Percentiles rank a stretch among this genome's conserved stretches.
Conservation (phyloP, 345 rosid species). For the Laguncularia racemosa region DNA sequence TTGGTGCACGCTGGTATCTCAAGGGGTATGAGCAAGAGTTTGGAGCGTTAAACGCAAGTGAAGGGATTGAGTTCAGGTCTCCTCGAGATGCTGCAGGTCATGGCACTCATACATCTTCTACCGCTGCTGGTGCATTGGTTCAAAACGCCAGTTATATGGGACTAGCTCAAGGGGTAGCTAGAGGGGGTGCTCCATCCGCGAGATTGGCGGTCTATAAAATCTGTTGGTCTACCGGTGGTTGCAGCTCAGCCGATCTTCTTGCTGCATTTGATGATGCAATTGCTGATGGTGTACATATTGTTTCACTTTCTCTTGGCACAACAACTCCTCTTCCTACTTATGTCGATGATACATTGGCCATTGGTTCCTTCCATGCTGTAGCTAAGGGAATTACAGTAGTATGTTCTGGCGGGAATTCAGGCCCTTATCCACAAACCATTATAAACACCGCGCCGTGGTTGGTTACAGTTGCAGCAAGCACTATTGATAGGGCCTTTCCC, state of each 20-base stretch:
- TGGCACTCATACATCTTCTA: conserved; percentile 37
- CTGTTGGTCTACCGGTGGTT: conserved; percentile 34
- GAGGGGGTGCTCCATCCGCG: conserved; percentile 37
- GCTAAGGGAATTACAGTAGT: conserved; percentile 26
- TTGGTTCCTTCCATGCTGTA: conserved; percentile 33
- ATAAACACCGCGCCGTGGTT: conserved; percentile 30
- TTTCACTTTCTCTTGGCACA: conserved; percentile 34
- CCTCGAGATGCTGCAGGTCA: conserved; percentile 31
- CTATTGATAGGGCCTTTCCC: conserved; percentile 30
- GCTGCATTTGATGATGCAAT: conserved; percentile 43
- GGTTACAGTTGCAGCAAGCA: conserved; percentile 28
- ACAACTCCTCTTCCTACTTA: conserved; percentile 19
- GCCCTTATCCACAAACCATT: conserved; percentile 20
- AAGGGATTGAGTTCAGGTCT: conserved; percentile 27
- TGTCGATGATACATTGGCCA: conserved; percentile 16
- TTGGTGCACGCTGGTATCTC: conserved; percentile 39
- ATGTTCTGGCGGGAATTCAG: conserved; percentile 26
- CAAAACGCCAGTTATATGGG: conserved; percentile 27
- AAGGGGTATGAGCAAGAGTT: conserved; percentile 44
- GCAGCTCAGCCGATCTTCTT: conserved; percentile 34
- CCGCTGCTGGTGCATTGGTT: conserved; percentile 27
- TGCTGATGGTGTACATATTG: conserved; percentile 34
- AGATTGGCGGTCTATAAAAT: conserved; percentile 34
- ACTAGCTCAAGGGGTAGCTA: conserved; percentile 29
- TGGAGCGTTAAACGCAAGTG: conserved; percentile 12